Evolutionary conservation across 345 rosid genomes (phyloP).

Genomic region (Pistacia vera): DNA sequence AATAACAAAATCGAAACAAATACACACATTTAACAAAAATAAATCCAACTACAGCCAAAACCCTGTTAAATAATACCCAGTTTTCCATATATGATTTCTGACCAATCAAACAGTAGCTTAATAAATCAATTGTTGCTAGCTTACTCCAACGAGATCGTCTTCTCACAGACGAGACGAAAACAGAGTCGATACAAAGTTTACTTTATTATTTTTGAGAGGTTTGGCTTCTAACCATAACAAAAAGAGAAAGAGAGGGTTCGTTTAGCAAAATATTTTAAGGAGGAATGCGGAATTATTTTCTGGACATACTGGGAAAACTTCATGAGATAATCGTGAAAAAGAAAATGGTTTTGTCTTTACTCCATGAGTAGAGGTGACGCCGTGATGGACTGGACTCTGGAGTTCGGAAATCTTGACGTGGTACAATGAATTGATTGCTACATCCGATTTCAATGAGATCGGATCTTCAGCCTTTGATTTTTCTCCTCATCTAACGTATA

Average conservation of each 20-base stretch:
- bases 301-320: neutral
- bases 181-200: no score
- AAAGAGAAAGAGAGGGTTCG: neutral
- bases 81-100: neutral
- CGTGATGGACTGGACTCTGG: no score
- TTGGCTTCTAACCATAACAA: neutral
- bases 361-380: no score
- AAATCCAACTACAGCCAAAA: neutral
- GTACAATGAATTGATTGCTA: neutral
- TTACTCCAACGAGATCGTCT: slow-evolving; percentile 4
- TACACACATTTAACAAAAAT: neutral
- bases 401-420: no score
- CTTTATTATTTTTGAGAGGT: no score
- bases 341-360: slow-evolving; percentile 10
- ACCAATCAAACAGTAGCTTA: neutral
- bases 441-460: slow-evolving; percentile 1
- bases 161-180: neutral
- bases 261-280: neutral
- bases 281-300: neutral
- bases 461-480: neutral
- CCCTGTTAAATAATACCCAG: no score
- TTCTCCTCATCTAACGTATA: neutral
- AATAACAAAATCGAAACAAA: neutral
- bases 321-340: slow-evolving; percentile 12
- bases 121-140: neutral